These are phyloP conservation scores for Yamadazyma akitaensis DNA, from an alignment of 805 yeast species.

Conservation along the genomic window DNA sequence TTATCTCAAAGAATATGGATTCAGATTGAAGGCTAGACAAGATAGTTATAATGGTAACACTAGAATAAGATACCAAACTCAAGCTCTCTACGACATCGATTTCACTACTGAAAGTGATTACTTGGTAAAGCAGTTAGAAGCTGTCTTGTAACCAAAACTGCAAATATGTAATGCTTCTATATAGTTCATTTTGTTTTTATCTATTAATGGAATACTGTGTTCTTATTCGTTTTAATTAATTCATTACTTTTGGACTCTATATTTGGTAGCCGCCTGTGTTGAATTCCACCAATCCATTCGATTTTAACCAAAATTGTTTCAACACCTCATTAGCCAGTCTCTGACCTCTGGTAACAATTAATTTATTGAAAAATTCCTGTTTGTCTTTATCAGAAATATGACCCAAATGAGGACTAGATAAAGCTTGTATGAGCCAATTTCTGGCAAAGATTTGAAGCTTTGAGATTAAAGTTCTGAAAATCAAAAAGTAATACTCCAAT, in stretches of 20 bases:
- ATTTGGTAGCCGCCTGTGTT: slow-evolving; percentile 7
- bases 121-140: slow-evolving; percentile 46
- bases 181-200: not conserved
- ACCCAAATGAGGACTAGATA: slow-evolving; percentile 11
- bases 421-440: slow-evolving; percentile 36
- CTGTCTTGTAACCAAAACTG: slow-evolving; percentile 13
- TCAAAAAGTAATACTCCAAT: slow-evolving; percentile 53
- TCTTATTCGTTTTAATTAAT: not conserved
- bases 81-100: slow-evolving; percentile 51
- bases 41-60: slow-evolving; percentile 79
- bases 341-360: slow-evolving; percentile 63
- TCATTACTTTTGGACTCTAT: not conserved
- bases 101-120: slow-evolving; percentile 58
- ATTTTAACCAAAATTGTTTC: slow-evolving; percentile 61
- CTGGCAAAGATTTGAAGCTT: slow-evolving; percentile 49
- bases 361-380: slow-evolving; percentile 45
- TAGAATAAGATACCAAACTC: slow-evolving; percentile 71
- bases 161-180: not conserved
- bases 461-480: slow-evolving; percentile 44
- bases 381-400: slow-evolving; percentile 31
- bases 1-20: slow-evolving; percentile 66
- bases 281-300: slow-evolving; percentile 53
- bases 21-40: slow-evolving; percentile 77
- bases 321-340: slow-evolving; percentile 57
- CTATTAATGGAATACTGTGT: not conserved